Conservation (phyloP, 257 asterid genomes). For the Solanum phureja region DNA sequence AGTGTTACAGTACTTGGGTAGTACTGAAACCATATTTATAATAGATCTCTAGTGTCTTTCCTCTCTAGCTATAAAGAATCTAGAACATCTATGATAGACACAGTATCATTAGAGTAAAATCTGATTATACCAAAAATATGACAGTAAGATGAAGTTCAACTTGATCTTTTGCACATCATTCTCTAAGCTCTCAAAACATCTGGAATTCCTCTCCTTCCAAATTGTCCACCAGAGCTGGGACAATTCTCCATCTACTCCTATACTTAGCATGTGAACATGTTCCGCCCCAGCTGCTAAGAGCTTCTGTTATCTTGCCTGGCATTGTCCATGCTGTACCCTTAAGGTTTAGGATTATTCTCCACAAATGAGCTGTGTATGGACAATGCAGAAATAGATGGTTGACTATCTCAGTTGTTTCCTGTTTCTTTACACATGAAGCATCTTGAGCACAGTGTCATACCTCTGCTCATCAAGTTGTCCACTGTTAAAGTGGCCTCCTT, state of each 20-base stretch:
- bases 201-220: not conserved
- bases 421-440: not conserved
- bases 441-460: not conserved
- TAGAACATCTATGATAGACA: not conserved
- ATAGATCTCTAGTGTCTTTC: not conserved
- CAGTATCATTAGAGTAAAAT: not conserved
- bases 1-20: not conserved
- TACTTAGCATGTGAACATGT: not conserved
- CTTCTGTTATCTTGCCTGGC: not conserved
- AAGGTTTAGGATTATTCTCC: not conserved
- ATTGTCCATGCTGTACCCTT: not conserved
- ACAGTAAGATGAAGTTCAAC: not conserved
- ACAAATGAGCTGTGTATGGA: not conserved
- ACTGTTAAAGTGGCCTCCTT: not conserved
- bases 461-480: not conserved
- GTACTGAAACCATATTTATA: not conserved
- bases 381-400: not conserved
- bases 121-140: not conserved
- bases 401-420: not conserved
- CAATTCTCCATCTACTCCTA: not conserved
- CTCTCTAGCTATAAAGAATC: not conserved
- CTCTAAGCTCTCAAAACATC: not conserved
- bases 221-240: too few relatives aligned
- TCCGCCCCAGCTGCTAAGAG: not conserved
- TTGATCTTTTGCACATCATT: not conserved